A percentile compares a stretch with the other conserved stretches of the same genome.
Evolutionary conservation across 2,329 filamentous ascomycete species (phyloP).

Genomic region (Coniochaeta sp.): DNA sequence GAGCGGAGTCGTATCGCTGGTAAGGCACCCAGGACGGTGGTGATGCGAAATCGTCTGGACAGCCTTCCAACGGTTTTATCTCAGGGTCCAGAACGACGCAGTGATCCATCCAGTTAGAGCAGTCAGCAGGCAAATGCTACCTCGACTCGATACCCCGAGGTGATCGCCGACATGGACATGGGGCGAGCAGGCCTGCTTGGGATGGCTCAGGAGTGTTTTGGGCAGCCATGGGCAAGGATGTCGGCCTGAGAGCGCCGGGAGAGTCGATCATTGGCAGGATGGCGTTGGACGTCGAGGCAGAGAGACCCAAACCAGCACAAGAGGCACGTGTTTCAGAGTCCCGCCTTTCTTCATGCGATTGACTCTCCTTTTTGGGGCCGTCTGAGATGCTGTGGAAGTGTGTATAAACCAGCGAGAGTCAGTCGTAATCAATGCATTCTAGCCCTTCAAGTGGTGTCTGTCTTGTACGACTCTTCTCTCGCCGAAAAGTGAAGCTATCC

Average conservation of each 20-base stretch:
- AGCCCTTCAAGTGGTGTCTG: not conserved
- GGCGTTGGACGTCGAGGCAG: not conserved
- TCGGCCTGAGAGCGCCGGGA: not conserved
- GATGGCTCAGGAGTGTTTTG: not conserved
- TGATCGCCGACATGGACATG: not conserved
- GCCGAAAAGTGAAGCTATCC: not conserved
- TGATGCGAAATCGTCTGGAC: too few species aligned
- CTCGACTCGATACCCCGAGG: not conserved
- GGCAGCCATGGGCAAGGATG: not conserved
- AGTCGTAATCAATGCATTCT: not conserved
- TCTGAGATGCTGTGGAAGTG: not conserved
- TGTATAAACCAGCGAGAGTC: not conserved
- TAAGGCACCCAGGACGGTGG: not conserved
- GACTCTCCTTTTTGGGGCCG: not conserved
- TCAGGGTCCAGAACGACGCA: not conserved
- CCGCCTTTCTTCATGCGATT: not conserved
- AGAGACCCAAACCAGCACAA: not conserved
- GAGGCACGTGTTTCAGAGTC: constrained; percentile 1
- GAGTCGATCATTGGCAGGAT: not conserved
- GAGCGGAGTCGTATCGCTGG: not conserved
- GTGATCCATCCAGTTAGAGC: not conserved
- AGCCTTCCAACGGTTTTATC: too few species aligned
- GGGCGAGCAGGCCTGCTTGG: not conserved
- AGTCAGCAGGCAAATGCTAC: not conserved
- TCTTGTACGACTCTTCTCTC: not conserved